Evolutionary conservation across 2,329 filamentous ascomycete species (phyloP).

Genomic region (Ustulina deusta): DNA sequence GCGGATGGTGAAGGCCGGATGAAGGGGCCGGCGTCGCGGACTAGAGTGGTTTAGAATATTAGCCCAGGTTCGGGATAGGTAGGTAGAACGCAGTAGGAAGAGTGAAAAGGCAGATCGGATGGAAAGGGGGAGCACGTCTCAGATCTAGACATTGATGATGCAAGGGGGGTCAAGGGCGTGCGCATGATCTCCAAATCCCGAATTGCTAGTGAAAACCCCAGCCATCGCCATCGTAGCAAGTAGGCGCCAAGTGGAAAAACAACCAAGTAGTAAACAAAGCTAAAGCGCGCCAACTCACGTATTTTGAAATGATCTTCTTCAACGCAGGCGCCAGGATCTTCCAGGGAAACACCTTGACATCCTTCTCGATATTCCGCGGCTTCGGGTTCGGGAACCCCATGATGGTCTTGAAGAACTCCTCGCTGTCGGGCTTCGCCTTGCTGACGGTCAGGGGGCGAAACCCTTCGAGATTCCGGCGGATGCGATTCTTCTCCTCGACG

Average conservation of each 20-base stretch:
- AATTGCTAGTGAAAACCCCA: background rate
- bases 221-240: background rate
- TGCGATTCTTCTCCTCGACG: slow-evolving; percentile 98
- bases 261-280: background rate
- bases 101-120: background rate
- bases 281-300: slow-evolving; percentile 57
- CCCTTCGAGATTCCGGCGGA: slow-evolving; percentile 93
- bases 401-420: slow-evolving; percentile 98
- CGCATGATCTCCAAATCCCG: background rate
- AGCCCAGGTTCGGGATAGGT: background rate
- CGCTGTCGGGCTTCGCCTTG: slow-evolving; percentile 90
- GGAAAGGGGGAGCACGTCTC: background rate
- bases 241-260: background rate
- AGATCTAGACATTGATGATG: background rate
- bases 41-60: slow-evolving; percentile 37
- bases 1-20: slow-evolving; percentile 29
- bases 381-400: slow-evolving; percentile 98
- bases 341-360: slow-evolving; percentile 99
- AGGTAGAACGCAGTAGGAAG: background rate
- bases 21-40: slow-evolving; percentile 49
- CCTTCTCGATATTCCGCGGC: slow-evolving; percentile 97
- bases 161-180: background rate
- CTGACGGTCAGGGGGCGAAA: slow-evolving; percentile 94
- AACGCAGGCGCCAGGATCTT: slow-evolving; percentile 86
- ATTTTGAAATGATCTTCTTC: slow-evolving; percentile 99